Base-by-base conservation (phyloP, 768 basidiomycete species). In the Tulasnella sp. region DNA sequence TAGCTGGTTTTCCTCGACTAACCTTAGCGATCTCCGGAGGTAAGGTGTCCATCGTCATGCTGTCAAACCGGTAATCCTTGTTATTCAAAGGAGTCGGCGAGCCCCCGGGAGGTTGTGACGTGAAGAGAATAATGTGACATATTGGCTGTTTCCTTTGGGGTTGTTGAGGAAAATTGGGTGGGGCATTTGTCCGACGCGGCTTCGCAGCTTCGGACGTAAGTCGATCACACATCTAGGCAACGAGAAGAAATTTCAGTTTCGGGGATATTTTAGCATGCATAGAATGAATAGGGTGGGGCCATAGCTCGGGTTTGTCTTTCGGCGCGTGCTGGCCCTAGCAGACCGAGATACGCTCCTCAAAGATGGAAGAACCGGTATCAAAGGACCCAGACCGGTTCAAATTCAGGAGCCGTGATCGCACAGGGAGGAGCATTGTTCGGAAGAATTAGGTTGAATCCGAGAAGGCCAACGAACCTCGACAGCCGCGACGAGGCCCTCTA, bases 401-500 rank as follows among this genome's bases (percentile, higher is more conserved):
- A n/a, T n/a, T n/a, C n/a, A n/a, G n/a, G n/a, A n/a, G n/a, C n/a
- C n/a, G n/a, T n/a, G n/a, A n/a, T n/a, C n/a, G n/a, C n/a, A n/a
- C n/a, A n/a, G n/a, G n/a, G n/a, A n/a, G n/a, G n/a, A n/a, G n/a
- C n/a, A n/a, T n/a, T n/a, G 19, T 49, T 74, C 45, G 34, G 49
- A 8, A 14, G 0, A 29, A 14, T 17, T 6, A 74, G 36, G 40
- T 49, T 14, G 40, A 31, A 34, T 64, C n/a, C n/a, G n/a, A 49
- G 25, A 15, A 45, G 4, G 36, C 37, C 69, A 39, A 74, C 36
- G 34, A 69, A 75, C 74, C 67, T 75, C 74, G 3, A 67, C 58
- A 31, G 58, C 74, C 29, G 74, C 67, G 38, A 75, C 74, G 31
- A 75, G 67, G n/a, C 74, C 74, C 25, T 75, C 74, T 11, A 75